Conservation (phyloP, 768 basidiomycete genomes). For the Pisolithus marmoratus region DNA sequence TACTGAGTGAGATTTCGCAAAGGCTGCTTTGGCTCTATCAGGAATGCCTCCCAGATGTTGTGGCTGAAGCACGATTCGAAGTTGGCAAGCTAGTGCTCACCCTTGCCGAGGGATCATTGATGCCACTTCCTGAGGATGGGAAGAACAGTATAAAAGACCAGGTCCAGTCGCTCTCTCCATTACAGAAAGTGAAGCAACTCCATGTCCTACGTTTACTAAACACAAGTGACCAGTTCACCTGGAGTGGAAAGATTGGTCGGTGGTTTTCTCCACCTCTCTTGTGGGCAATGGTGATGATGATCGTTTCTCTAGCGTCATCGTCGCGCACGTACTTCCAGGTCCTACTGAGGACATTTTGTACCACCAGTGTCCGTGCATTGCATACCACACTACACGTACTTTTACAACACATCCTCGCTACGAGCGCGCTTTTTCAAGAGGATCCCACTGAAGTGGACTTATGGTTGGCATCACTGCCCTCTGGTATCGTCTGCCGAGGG, state of each 20-base stretch:
- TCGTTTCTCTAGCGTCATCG: conserved; percentile 30
- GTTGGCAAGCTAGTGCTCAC: conserved; percentile 68
- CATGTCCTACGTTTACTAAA: conserved; percentile 73
- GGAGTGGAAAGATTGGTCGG: conserved; percentile 70
- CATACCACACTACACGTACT: conserved; percentile 48
- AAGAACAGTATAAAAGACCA: neutral
- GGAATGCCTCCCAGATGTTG: conserved; percentile 61
- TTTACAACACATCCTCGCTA: conserved; percentile 57
- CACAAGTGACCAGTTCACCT: conserved; percentile 74
- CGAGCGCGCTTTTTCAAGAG: conserved; percentile 77
- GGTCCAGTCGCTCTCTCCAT: conserved; percentile 11
- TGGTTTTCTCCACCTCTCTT: conserved; percentile 1
- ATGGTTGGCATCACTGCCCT: conserved; percentile 70
- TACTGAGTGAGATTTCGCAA: conserved; percentile 78
- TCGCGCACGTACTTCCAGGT: conserved; percentile 66
- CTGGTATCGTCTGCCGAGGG: conserved; percentile 26
- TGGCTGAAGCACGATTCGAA: conserved; percentile 80
- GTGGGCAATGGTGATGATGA: neutral
- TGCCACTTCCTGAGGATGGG: conserved; percentile 5
- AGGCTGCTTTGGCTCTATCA: conserved; percentile 85
- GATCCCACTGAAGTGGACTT: conserved; percentile 61
- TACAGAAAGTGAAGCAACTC: conserved; percentile 62
- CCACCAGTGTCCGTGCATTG: conserved; percentile 45
- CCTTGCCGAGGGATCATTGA: conserved; percentile 31
- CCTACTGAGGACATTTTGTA: conserved; percentile 60